Evolutionary conservation across 441 rosid species (phyloP).

Genomic region (Populus hybrid): DNA sequence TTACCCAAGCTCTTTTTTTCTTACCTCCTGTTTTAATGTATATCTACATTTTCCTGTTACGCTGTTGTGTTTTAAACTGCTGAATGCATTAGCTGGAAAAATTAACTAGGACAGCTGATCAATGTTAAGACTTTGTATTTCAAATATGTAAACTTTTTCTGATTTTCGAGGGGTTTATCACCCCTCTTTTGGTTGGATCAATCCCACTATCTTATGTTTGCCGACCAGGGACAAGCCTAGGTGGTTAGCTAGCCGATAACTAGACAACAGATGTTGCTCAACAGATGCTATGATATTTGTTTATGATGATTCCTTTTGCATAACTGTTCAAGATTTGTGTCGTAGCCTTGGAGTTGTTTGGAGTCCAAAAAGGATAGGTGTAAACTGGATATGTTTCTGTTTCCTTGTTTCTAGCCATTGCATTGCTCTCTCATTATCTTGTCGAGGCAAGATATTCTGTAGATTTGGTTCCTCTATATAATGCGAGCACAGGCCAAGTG

Average conservation of each 20-base stretch:
- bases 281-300: no score
- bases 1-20: neutral
- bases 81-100: neutral
- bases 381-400: no score
- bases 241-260: neutral
- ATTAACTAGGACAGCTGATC: neutral
- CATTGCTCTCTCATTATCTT: neutral
- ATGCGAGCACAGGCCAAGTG: no score
- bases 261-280: no score
- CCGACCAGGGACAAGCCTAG: neutral
- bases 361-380: no score
- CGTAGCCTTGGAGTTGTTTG: no score
- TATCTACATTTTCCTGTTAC: neutral
- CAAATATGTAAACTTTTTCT: neutral
- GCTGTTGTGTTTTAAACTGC: neutral
- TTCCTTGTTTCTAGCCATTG: neutral
- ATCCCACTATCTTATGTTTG: neutral
- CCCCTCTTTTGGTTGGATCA: neutral
- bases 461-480: neutral
- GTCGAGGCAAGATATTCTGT: neutral
- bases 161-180: neutral
- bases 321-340: no score
- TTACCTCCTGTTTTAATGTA: neutral
- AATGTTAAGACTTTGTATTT: neutral
- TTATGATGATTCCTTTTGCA: no score